phyloP scores from a whole-genome alignment of 1,139 yeast species.

The Saccharomyces hybrid region DNA sequence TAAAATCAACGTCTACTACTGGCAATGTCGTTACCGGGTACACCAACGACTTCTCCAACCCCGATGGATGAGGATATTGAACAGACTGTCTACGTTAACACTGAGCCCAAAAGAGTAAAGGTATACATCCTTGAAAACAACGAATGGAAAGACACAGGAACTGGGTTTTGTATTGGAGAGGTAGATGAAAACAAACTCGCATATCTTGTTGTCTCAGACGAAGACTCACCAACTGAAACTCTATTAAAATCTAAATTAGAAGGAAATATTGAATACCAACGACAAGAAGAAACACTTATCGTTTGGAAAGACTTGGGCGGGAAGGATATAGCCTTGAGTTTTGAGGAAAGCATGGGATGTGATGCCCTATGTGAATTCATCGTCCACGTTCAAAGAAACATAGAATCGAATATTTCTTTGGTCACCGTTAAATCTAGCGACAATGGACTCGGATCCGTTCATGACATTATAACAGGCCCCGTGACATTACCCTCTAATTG shows the following conservation, averaged over 20 bases:
- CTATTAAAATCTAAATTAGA: conserved; percentile 59
- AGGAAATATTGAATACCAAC: conserved; percentile 76
- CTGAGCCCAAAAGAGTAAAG: conserved; percentile 68
- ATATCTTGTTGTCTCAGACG: conserved; percentile 66
- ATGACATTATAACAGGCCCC: conserved; percentile 75
- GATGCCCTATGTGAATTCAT: conserved; percentile 74
- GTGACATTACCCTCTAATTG: conserved; percentile 52
- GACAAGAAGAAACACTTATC: conserved; percentile 88
- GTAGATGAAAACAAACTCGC: conserved; percentile 9
- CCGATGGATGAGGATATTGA: conserved; percentile 2
- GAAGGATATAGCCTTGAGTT: conserved; percentile 78
- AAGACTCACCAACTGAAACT: conserved; percentile 50
- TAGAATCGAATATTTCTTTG: conserved; percentile 63
- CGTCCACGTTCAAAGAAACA: conserved; percentile 53
- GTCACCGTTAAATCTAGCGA: conserved; percentile 59
- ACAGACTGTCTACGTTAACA: conserved; percentile 14
- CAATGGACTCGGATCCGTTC: conserved; percentile 39
- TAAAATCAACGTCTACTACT: not conserved
- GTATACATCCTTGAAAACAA: conserved; percentile 75
- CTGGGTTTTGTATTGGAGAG: conserved; percentile 76
- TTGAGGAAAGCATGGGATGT: conserved; percentile 91
- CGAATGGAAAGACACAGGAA: conserved; percentile 88
- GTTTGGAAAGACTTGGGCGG: conserved; percentile 87
- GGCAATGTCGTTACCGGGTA: not conserved
- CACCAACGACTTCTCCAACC: not conserved